A percentile compares a stretch with the other conserved stretches of the same genome.
These are phyloP conservation scores for Massarina eburnea DNA, from an alignment of 2,329 filamentous ascomycete genomes.

Conservation along the genomic window DNA sequence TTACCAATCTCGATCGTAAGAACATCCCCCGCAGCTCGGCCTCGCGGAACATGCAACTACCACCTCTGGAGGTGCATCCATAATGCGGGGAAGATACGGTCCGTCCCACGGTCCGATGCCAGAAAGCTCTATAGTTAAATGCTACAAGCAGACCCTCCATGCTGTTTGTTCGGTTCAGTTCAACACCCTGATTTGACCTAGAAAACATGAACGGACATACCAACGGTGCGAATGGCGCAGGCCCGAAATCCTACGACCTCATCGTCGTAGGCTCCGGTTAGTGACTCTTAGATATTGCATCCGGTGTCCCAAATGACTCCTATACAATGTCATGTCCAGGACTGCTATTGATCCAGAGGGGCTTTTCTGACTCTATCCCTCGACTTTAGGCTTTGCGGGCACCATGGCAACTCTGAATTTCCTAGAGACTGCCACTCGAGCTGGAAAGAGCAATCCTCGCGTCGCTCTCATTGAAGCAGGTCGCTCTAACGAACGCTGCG, in stretches of 20 bases:
- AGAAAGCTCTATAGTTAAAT: too few relatives aligned
- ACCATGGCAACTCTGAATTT: slow-evolving; percentile 46
- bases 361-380: too few relatives aligned
- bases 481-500: slow-evolving; percentile 44
- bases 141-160: too few relatives aligned
- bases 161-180: too few relatives aligned
- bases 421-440: slow-evolving; percentile 42
- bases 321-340: too few relatives aligned
- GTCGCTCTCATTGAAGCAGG: slow-evolving; percentile 46
- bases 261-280: slow-evolving; percentile 46
- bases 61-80: not conserved
- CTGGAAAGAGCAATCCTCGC: slow-evolving; percentile 34
- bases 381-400: slow-evolving; percentile 46
- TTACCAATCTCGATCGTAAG: not conserved
- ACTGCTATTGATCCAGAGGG: too few relatives aligned
- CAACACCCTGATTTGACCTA: too few relatives aligned
- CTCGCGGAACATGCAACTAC: not conserved
- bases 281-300: too few relatives aligned
- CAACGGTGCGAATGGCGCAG: slow-evolving; percentile 3
- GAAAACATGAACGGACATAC: not conserved
- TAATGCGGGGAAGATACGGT: not conserved
- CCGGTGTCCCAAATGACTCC: too few relatives aligned
- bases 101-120: not conserved
- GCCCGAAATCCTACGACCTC: slow-evolving; percentile 35
- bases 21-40: not conserved